phyloP scores from a whole-genome alignment of 805 yeast species.

The Lachancea sp. region DNA sequence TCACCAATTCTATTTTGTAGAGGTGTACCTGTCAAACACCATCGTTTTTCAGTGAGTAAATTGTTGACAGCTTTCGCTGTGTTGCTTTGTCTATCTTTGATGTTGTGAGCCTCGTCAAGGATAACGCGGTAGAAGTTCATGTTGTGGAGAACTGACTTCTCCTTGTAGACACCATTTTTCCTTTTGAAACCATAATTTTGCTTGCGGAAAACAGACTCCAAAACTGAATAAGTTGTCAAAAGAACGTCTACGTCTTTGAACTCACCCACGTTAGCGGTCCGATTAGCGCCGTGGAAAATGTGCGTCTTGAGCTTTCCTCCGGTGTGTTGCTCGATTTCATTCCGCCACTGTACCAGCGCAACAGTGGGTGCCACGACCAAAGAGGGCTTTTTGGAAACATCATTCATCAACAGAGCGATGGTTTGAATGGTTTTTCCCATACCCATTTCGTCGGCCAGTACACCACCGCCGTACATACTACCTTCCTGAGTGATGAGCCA shows the following conservation, averaged over 20 bases:
- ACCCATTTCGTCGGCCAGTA: constrained; percentile 98
- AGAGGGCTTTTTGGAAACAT: constrained; percentile 61
- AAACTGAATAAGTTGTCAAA: constrained; percentile 85
- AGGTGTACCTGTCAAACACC: constrained; percentile 96
- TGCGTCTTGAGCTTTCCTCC: constrained; percentile 60
- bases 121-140: constrained; percentile 77
- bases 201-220: constrained; percentile 81
- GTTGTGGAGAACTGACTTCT: constrained; percentile 66
- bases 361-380: constrained; percentile 96
- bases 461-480: constrained; percentile 76
- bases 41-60: constrained; percentile 63
- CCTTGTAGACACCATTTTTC: constrained; percentile 63
- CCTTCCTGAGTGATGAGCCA: constrained; percentile 86
- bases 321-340: constrained; percentile 84
- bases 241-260: constrained; percentile 60
- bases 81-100: constrained; percentile 88
- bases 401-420: constrained; percentile 75
- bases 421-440: constrained; percentile 99
- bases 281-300: constrained; percentile 80
- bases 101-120: constrained; percentile 95
- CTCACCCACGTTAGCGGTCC: constrained; percentile 53
- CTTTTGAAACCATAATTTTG: constrained; percentile 79
- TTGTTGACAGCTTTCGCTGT: constrained; percentile 88
- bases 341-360: constrained; percentile 97
- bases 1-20: constrained; percentile 95